A percentile compares a stretch with the other conserved stretches of the same genome.
Evolutionary conservation across 1,139 yeast species (phyloP).

Genomic region (Geotrichum phurueaensis): DNA sequence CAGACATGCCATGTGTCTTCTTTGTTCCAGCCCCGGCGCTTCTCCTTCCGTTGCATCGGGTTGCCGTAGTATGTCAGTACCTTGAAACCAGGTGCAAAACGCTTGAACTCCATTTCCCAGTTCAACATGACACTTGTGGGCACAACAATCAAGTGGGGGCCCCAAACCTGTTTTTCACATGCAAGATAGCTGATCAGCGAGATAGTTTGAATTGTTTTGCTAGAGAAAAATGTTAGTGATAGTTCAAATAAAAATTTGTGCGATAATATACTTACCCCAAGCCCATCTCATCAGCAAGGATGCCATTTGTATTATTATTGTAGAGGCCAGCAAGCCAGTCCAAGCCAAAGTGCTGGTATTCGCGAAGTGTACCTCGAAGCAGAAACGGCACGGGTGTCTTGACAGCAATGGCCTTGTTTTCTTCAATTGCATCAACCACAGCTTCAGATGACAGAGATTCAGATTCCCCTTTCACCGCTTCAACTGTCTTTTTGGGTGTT

Average conservation of each 20-base stretch:
- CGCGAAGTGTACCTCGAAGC: conserved; percentile 76
- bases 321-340: conserved; percentile 96
- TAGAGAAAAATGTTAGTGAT: neutral
- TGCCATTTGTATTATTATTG: conserved; percentile 90
- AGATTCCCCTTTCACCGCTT: conserved; percentile 12
- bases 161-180: conserved; percentile 92
- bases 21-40: conserved; percentile 95
- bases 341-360: conserved; percentile 90
- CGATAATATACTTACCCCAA: conserved; percentile 46
- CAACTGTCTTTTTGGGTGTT: conserved; percentile 6
- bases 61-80: conserved; percentile 94
- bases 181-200: conserved; percentile 82
- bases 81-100: conserved; percentile 97
- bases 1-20: conserved; percentile 96
- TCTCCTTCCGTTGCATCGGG: conserved; percentile 95
- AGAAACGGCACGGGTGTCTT: conserved; percentile 37
- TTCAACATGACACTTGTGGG: conserved; percentile 98
- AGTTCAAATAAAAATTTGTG: conserved; percentile 19
- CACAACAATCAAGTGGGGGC: conserved; percentile 93
- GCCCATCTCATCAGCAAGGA: conserved; percentile 98
- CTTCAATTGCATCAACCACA: conserved; percentile 12
- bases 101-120: conserved; percentile 99
- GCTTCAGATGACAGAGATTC: conserved; percentile 5
- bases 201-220: conserved; percentile 89
- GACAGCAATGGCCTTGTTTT: conserved; percentile 11